Conservation (phyloP, 163 green algal species). For the Dunaliella salina region DNA sequence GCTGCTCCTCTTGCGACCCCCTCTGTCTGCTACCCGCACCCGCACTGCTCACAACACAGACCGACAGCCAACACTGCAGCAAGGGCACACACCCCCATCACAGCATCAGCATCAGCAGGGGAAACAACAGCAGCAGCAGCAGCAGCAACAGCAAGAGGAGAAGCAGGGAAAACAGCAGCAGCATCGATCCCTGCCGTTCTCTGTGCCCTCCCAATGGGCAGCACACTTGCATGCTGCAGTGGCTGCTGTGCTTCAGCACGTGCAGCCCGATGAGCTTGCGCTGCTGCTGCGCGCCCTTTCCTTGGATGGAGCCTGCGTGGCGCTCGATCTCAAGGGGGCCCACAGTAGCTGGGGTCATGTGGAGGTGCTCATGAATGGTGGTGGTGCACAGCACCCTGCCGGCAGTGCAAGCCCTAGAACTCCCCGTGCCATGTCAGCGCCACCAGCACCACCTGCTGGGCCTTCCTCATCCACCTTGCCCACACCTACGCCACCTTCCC, state of each 20-base stretch:
- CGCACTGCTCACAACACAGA: not conserved
- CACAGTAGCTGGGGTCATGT: too few relatives aligned
- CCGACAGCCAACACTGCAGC: too few relatives aligned
- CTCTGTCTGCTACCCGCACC: not conserved
- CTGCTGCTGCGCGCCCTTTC: not conserved
- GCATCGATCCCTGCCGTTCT: not conserved
- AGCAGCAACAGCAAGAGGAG: not conserved
- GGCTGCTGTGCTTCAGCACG: not conserved
- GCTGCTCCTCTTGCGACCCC: not conserved
- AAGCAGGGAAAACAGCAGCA: not conserved
- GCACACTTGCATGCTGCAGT: not conserved
- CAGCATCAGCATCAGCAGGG: not conserved
- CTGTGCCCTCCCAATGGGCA: not conserved
- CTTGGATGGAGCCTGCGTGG: not conserved
- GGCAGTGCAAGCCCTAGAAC: not conserved
- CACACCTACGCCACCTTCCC: conserved; percentile 24
- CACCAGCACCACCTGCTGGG: not conserved
- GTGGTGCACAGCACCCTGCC: too few relatives aligned
- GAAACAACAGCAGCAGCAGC: not conserved
- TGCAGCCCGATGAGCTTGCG: not conserved
- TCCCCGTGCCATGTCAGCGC: not conserved
- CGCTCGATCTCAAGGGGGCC: not conserved
- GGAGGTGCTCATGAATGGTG: too few relatives aligned
- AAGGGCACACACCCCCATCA: too few relatives aligned
- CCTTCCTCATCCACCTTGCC: not conserved